Conservation (phyloP, 2,329 filamentous ascomycete genomes). For the Stromatinia cepivora region DNA sequence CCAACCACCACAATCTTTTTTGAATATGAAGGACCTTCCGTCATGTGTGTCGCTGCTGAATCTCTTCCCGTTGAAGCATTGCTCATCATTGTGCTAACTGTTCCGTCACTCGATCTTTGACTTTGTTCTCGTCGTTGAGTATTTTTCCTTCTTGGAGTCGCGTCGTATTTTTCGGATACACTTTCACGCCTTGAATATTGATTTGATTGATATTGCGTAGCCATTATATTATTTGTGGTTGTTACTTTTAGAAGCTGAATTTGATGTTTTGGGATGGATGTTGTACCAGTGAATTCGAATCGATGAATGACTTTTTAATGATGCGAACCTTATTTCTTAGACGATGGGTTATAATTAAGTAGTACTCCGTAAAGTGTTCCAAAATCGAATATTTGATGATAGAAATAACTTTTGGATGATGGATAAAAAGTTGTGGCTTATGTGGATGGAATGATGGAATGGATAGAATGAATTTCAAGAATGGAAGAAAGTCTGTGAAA, state of each 20-base stretch:
- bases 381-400: background rate
- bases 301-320: constrained; percentile 4
- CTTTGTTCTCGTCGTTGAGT: constrained; percentile 39
- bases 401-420: background rate
- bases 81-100: constrained; percentile 82
- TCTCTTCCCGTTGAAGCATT: constrained; percentile 69
- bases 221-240: constrained; percentile 29
- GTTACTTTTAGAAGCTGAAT: constrained; percentile 5
- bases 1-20: constrained; percentile 99
- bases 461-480: background rate
- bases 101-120: constrained; percentile 77
- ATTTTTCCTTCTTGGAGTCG: constrained; percentile 35
- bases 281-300: background rate
- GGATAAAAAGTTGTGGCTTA: background rate
- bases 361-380: background rate
- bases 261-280: background rate
- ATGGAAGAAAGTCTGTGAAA: background rate
- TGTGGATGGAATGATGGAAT: background rate
- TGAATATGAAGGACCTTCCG: constrained; percentile 88
- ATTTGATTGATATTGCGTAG: constrained; percentile 39
- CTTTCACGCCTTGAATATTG: constrained; percentile 36
- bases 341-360: background rate
- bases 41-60: constrained; percentile 80
- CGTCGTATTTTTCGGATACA: constrained; percentile 39
- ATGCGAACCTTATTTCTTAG: background rate